phyloP scores from a whole-genome alignment of 192 early-diverging fungal species.

The Chytriomyces confervae region DNA sequence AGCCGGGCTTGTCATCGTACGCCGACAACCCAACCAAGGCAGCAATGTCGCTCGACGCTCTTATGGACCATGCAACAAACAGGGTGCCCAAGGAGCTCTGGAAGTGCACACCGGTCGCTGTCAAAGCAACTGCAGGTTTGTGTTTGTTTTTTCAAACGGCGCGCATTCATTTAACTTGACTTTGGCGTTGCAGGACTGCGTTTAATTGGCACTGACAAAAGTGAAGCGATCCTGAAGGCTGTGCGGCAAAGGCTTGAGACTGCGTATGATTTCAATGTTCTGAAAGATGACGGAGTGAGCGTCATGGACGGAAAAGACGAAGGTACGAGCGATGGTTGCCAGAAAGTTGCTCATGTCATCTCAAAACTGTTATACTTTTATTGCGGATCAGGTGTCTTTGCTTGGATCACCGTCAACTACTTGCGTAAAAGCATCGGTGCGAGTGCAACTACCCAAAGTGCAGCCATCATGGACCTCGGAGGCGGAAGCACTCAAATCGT shows the following conservation, averaged over 20 bases:
- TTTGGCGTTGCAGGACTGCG: conserved; percentile 60
- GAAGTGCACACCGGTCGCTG: conserved; percentile 85
- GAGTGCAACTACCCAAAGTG: conserved; percentile 62
- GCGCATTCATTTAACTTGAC: background rate
- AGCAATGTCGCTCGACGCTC: conserved; percentile 77
- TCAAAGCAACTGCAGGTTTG: conserved; percentile 90
- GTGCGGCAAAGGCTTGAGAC: conserved; percentile 71
- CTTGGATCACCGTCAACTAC: conserved; percentile 98
- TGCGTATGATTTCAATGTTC: conserved; percentile 82
- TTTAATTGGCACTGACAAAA: conserved; percentile 73
- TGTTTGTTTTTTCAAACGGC: background rate
- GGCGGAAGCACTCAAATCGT: conserved; percentile 98
- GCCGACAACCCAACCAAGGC: conserved; percentile 74
- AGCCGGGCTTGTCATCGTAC: conserved; percentile 85
- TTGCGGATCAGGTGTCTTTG: conserved; percentile 73
- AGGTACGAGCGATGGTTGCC: conserved; percentile 53
- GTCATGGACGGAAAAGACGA: conserved; percentile 98
- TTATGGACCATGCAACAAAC: conserved; percentile 78
- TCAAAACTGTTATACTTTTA: too few species aligned
- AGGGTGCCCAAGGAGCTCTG: conserved; percentile 73
- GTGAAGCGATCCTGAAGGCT: conserved; percentile 74
- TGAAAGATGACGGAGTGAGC: conserved; percentile 70
- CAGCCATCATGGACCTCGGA: conserved; percentile 94
- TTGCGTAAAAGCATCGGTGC: conserved; percentile 72
- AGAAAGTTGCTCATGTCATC: background rate